Evolutionary conservation across 2,329 filamentous ascomycete species (phyloP), one percentile per base, ranked within the genome.

Genomic region (Sporothrix mexicana): DNA sequence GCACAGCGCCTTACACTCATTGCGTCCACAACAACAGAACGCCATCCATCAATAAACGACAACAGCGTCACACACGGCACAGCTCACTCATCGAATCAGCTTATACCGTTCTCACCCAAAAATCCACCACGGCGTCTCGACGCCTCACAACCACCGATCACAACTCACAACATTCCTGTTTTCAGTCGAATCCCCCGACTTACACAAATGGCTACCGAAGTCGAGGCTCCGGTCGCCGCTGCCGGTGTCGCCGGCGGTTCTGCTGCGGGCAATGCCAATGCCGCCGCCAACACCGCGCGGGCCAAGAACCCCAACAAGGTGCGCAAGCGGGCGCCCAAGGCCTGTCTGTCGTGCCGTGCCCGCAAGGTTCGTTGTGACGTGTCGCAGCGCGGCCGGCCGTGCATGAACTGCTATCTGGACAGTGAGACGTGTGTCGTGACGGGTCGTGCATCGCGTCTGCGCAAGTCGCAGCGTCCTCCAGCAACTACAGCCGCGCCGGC

Each of bases 341-440:
- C 85, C 10, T 87, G 85, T 69, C 79, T 85, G 10, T 85, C 84
- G n/a, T 87, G 85, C 76, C 81, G 85, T 17, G 81, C 84, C n/a
- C 80, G 85, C 36, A 86, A 87, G 77, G 85, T 87, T 41, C 80
- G 85, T 41, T 87, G 85, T 73, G 85, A 86, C 76, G 84, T 86
- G 55, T 75, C 75, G 3, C 84, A 85, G 74, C 80, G 83, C 73
- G 85, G 84, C 3, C 79, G 81, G 45, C 85, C 85, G 8, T 87
- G 83, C 78, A 86, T 86, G 80, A 86, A 86, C 72, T 87, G 85
- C 77, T 84, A 84, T 62, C 83, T 86, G 71, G 85, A 87, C 75
- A 84, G 83, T 73, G 84, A 86, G 75, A 80, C 80, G 0, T 82
- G 82, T 75, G 73, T 76, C 12, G 75, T 76, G 8, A 75, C 74